Percentiles rank a stretch among this genome's conserved stretches.
phyloP scores from a whole-genome alignment of 305 asterid genomes.

The Solanum hybrid region DNA sequence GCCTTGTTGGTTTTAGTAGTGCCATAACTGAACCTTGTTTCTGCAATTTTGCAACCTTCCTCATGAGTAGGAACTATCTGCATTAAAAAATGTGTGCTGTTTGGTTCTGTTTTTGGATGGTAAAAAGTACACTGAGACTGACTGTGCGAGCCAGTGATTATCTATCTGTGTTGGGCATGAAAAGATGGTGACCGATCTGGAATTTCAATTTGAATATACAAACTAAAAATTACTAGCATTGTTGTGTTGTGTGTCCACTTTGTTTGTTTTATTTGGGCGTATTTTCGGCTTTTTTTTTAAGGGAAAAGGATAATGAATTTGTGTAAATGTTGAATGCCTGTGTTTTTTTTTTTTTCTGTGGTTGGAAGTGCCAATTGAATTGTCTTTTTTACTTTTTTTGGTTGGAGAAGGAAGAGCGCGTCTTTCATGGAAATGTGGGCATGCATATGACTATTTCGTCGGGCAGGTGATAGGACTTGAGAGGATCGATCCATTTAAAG shows the following conservation, averaged over 20 bases:
- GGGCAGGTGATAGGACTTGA: neutral
- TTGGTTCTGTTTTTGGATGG: neutral
- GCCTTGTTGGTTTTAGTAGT: conserved; percentile 19
- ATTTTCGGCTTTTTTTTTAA: neutral
- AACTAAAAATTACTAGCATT: neutral
- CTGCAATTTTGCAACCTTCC: conserved; percentile 10
- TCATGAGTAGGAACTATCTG: neutral
- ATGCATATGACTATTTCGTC: neutral
- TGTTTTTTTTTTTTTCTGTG: neutral
- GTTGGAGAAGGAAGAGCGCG: neutral
- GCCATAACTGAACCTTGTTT: conserved; percentile 16
- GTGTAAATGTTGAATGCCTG: neutral
- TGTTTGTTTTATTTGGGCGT: neutral
- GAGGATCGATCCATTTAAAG: neutral
- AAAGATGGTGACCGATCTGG: neutral
- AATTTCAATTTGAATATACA: neutral
- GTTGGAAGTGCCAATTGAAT: neutral
- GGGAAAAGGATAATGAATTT: neutral
- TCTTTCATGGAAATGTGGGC: neutral
- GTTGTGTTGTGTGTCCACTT: neutral
- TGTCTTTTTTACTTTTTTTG: neutral
- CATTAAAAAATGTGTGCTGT: neutral
- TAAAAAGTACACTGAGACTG: neutral
- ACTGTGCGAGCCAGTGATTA: neutral
- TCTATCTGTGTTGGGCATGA: neutral